Percentiles rank a stretch among this genome's conserved stretches.
Evolutionary conservation across 768 basidiomycete species (phyloP).

Genomic region (Podaxis pistillaris): DNA sequence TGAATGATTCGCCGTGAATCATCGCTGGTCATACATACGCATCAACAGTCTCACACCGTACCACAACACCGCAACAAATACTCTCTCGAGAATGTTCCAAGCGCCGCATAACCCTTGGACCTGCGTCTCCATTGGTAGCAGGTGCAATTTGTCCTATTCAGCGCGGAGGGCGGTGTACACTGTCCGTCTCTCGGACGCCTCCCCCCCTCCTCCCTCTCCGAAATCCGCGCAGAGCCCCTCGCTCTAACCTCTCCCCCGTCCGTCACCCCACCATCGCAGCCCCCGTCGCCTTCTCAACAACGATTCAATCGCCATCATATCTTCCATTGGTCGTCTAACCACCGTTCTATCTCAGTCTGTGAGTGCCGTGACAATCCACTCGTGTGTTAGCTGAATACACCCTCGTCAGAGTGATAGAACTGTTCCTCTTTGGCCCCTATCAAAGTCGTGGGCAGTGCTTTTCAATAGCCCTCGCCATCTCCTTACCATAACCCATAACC

Average conservation of each 20-base stretch:
- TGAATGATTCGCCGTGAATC: constrained; percentile 13
- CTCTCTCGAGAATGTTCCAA: not conserved
- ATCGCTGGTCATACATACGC: constrained; percentile 5
- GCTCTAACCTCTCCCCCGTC: too few species aligned
- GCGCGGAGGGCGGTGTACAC: not conserved
- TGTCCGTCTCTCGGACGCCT: not conserved
- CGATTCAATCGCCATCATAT: not conserved
- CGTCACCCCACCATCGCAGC: not conserved
- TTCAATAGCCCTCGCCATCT: not conserved
- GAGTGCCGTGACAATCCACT: not conserved
- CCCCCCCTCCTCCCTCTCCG: not conserved
- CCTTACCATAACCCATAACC: not conserved
- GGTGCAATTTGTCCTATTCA: not conserved
- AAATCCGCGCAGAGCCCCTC: too few species aligned
- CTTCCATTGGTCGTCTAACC: not conserved
- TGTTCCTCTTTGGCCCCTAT: not conserved
- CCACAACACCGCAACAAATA: not conserved
- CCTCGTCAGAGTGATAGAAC: not conserved
- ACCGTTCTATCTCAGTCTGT: not conserved
- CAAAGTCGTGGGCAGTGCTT: not conserved
- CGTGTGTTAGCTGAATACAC: not conserved
- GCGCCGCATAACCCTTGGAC: not conserved
- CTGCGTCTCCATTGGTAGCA: too few species aligned
- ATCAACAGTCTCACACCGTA: not conserved
- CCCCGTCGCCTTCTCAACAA: not conserved